Percentiles rank a stretch among this genome's conserved stretches.
Conservation (phyloP, 805 yeast species). For the Candida patagonica region DNA sequence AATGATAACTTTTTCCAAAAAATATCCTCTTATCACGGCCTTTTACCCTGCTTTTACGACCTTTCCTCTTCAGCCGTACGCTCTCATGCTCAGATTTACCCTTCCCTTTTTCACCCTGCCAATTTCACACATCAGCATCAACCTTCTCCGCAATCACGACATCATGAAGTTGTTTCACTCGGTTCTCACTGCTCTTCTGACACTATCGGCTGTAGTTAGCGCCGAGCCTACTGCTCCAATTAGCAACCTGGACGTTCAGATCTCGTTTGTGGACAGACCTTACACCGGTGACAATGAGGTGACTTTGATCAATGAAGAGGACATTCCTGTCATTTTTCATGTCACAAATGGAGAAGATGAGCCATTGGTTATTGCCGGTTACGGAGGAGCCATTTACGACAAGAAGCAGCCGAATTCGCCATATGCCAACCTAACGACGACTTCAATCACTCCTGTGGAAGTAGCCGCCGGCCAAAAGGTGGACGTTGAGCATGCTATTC, state of each 20-base stretch:
- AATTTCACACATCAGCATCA: too few species aligned
- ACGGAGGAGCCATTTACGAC: conserved; percentile 18
- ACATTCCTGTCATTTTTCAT: conserved; percentile 17
- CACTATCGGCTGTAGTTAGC: conserved; percentile 5
- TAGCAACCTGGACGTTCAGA: conserved; percentile 1
- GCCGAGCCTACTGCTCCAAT: conserved; percentile 7
- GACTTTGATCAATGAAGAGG: conserved; percentile 18
- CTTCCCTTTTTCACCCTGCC: too few species aligned
- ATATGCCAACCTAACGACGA: conserved; percentile 47
- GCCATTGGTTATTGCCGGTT: conserved; percentile 17
- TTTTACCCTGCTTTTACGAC: too few species aligned
- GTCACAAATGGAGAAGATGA: conserved; percentile 21
- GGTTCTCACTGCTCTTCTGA: neutral
- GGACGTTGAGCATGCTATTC: conserved; percentile 49
- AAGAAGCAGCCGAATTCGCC: conserved; percentile 10
- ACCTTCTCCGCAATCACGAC: too few species aligned
- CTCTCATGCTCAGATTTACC: too few species aligned
- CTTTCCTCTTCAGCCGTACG: too few species aligned
- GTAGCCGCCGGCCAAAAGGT: conserved; percentile 42
- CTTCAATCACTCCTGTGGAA: conserved; percentile 50
- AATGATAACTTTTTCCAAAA: too few species aligned
- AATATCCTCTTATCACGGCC: too few species aligned
- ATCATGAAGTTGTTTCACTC: conserved; percentile 1
- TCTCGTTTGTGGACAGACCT: conserved; percentile 2
- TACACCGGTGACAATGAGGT: neutral